Conservation (phyloP, 2,329 filamentous ascomycete genomes). For the Neophaeococcomyces mojaviensis region DNA sequence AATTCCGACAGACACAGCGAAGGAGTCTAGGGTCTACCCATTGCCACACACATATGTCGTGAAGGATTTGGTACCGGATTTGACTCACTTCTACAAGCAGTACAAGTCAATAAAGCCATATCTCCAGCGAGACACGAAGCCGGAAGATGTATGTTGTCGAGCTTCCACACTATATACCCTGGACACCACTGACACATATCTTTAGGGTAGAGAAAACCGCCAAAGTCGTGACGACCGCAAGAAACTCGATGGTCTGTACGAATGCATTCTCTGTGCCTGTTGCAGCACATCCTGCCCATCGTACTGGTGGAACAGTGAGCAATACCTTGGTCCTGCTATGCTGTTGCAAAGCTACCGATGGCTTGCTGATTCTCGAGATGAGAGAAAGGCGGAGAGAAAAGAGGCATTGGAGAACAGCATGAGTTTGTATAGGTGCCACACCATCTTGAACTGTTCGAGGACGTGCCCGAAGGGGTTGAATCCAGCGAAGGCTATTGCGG, state of each 20-base stretch:
- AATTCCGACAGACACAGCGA: conserved; percentile 72
- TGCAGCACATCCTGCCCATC: conserved; percentile 99
- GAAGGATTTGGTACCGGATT: conserved; percentile 95
- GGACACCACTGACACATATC: conserved; percentile 15
- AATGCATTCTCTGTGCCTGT: conserved; percentile 98
- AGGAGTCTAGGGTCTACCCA: conserved; percentile 92
- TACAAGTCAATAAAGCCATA: conserved; percentile 99
- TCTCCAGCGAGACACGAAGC: conserved; percentile 79
- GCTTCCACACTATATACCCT: neutral
- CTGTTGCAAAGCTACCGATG: conserved; percentile 96
- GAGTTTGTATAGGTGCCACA: conserved; percentile 98
- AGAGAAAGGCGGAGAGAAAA: conserved; percentile 81
- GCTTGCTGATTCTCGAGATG: conserved; percentile 90
- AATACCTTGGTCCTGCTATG: conserved; percentile 95
- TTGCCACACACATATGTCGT: conserved; percentile 98
- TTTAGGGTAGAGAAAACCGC: conserved; percentile 79
- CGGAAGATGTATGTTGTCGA: conserved; percentile 58
- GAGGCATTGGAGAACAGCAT: conserved; percentile 94
- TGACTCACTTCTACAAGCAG: conserved; percentile 99
- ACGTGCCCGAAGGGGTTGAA: conserved; percentile 98
- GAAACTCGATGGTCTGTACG: conserved; percentile 97
- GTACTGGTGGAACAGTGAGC: conserved; percentile 99
- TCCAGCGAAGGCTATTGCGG: conserved; percentile 86
- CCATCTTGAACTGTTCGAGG: conserved; percentile 95
- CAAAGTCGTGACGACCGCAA: conserved; percentile 86